Base-by-base conservation (phyloP, 2,329 filamentous ascomycete species). In the Hypoxylon sp. region DNA sequence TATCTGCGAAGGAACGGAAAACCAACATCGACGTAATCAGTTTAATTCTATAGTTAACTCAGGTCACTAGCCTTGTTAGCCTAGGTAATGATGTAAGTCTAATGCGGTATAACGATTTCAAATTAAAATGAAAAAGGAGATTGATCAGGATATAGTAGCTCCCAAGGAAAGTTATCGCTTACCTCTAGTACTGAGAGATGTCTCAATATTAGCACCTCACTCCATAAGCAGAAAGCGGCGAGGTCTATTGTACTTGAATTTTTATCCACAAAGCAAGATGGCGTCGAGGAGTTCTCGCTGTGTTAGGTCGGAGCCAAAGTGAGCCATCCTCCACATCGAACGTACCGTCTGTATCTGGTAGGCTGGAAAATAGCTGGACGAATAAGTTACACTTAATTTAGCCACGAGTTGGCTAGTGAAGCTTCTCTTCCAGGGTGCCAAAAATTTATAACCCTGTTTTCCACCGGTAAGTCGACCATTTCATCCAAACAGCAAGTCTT, bases 361-460 rank as follows among this genome's bases (percentile, higher is more conserved):
- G 51, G 53, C 21, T 56, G 32, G 27, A 21, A 51, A 32, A 47
- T 50, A 11, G 23, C 16, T 27, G 19, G 37, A 16, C 7, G 37
- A 29, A 45, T 1, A 32, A 19, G 27, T 39, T 32, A 19, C 16
- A 25, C 21, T 50, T 30, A 23, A 32, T 9, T 29, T 37, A 5
- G 52, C 25, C 34, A 46, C 27, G 64, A 63, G 52, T 61, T 46
- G 63, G 47, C 34, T 9, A 12, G 37, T 45, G 21, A 64, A 46
- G 45, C 14, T 23, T 39, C 32, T 48, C 30, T n/a, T 25, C 23
- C 25, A 29, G 46, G 19, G 39, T n/a, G 39, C 50, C 39, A 53
- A 54, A 21, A 56, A 11, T 58, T 63, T 50, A 63, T n/a, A 63
- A 67, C 57, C 52, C 54, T n/a, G 21, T 53, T 21, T 34, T 45